A percentile compares a stretch with the other conserved stretches of the same genome.
Evolutionary conservation across 202 grass and related monocot genomes (phyloP).

Genomic region (Hordeum pubiflorum): DNA sequence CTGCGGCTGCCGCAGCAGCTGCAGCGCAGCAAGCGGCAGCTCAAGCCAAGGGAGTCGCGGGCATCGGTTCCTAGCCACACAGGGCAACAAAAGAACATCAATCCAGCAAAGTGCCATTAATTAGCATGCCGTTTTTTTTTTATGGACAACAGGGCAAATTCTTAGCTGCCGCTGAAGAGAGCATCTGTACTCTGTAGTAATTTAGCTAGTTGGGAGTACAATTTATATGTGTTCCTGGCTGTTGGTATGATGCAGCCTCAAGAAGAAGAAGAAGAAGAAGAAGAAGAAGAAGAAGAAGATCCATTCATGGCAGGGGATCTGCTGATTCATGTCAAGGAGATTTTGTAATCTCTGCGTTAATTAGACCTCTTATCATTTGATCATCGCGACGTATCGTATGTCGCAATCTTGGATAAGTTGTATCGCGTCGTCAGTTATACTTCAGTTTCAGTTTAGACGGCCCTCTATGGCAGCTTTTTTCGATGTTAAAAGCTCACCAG

Average conservation of each 20-base stretch:
- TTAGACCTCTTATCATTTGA: background rate
- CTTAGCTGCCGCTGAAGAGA: background rate
- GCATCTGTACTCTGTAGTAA: background rate
- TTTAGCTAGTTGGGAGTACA: background rate
- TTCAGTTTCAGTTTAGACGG: background rate
- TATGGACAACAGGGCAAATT: background rate
- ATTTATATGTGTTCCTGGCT: background rate
- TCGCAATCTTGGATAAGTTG: background rate
- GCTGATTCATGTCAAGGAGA: background rate
- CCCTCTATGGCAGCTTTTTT: background rate
- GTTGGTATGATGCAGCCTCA: background rate
- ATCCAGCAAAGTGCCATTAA: background rate
- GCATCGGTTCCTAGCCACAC: constrained; percentile 47
- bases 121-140: background rate
- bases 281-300: background rate
- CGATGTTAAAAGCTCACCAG: background rate
- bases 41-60: constrained; percentile 63
- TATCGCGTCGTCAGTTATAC: background rate
- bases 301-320: background rate
- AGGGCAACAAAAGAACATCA: background rate
- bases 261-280: background rate
- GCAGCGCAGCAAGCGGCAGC: constrained; percentile 55
- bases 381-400: background rate
- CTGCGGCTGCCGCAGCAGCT: constrained; percentile 23
- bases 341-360: background rate